These are phyloP conservation scores for Gossypium trilobum DNA, from an alignment of 441 rosid genomes.

Conservation along the genomic window DNA sequence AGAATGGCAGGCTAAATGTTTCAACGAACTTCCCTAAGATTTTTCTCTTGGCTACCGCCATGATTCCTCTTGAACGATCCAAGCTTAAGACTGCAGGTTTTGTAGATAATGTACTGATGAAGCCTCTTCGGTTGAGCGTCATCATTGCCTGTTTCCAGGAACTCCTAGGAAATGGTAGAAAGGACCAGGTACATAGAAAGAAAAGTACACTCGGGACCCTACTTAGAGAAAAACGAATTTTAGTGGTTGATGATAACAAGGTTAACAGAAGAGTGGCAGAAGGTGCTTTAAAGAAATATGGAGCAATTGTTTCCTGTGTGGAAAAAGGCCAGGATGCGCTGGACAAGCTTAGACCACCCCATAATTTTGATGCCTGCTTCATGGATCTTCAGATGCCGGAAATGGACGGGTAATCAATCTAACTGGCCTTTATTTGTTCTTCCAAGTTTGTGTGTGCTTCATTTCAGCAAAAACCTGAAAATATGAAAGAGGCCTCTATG, in stretches of 20 bases:
- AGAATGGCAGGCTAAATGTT: slow-evolving; percentile 24
- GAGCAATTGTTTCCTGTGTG: slow-evolving; percentile 76
- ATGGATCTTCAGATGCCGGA: slow-evolving; percentile 99
- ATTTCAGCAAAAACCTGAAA: not conserved
- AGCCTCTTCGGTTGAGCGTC: slow-evolving; percentile 65
- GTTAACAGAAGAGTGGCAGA: slow-evolving; percentile 92
- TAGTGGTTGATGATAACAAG: slow-evolving; percentile 87
- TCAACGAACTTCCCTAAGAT: slow-evolving; percentile 38
- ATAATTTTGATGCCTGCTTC: slow-evolving; percentile 78
- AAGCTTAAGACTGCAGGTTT: slow-evolving; percentile 48
- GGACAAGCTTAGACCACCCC: slow-evolving; percentile 67
- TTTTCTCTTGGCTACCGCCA: slow-evolving; percentile 54
- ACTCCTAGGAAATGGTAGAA: slow-evolving; percentile 50
- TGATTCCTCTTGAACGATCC: slow-evolving; percentile 31
- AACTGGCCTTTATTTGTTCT: not conserved
- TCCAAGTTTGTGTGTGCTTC: not conserved
- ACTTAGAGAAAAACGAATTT: slow-evolving; percentile 51
- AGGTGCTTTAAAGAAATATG: slow-evolving; percentile 70
- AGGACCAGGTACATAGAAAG: slow-evolving; percentile 37
- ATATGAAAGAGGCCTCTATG: not conserved
- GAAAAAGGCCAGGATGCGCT: slow-evolving; percentile 70
- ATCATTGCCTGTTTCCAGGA: slow-evolving; percentile 67
- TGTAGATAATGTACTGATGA: slow-evolving; percentile 51
- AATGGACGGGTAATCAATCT: slow-evolving; percentile 71
- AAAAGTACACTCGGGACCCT: slow-evolving; percentile 50